Base-by-base conservation (phyloP, 2,329 filamentous ascomycete genomes). In the Pseudocercospora fuligena region DNA sequence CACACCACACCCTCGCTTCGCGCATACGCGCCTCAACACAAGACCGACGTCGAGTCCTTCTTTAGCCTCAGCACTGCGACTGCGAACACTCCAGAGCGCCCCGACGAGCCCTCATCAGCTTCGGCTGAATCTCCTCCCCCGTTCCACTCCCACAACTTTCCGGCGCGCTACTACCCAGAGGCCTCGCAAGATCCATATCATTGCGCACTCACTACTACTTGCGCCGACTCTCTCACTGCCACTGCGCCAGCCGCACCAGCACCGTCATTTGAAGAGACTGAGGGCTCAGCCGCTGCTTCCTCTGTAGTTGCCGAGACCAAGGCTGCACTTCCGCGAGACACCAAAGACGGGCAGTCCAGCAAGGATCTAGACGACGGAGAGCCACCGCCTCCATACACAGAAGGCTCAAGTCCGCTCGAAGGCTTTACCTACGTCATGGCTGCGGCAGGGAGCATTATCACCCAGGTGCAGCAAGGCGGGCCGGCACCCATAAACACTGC, bases 341-440 rank as follows among this genome's bases (percentile, higher is more conserved):
- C 87, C 72, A 97, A 97, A 81, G 87, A 88, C 75, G 87, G 90
- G 74, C 87, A 89, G 43, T 89, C 89, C 66, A 88, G 88, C 74
- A 95, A 95, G 79, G 88, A 83, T 66, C 77, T 86, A 66, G 88
- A 90, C 84, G 94, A 98, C 82, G 87, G 88, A 81, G 95, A 98
- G 83, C 94, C 94, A 66, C 95, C 95, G 68, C 95, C 95, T 66
- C 94, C 95, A 65, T 99, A 99, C 80, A 93, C 92, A 73, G 94
- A 98, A 88, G 94, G 94, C 75, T 91, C 89, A 68, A 97, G 93
- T 83, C 95, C 95, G 69, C 89, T 99, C 79, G 87, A 91, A 68
- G 92, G 93, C 65, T 99, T 99, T 78, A 90, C 91, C 75, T 99
- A 96, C 88, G 88, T 97, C 79, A 99, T 99, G 95, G 94, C 95